These are phyloP conservation scores for Punctularia strigosozonata DNA, from an alignment of 768 basidiomycete species.

Conservation along the genomic window DNA sequence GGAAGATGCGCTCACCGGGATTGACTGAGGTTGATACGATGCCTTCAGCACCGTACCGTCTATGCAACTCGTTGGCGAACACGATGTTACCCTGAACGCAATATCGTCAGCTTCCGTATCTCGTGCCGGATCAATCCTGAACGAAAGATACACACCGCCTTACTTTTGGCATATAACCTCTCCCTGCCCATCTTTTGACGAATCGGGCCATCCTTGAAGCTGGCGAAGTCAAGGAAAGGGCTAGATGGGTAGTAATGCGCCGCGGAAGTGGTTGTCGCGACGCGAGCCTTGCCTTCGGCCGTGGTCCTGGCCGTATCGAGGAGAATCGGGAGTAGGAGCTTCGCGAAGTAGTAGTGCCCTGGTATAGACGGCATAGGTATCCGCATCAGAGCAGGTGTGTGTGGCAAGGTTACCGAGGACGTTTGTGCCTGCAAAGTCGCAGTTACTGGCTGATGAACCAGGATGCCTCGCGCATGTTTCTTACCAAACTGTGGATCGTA, in stretches of 20 bases:
- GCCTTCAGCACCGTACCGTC: conserved; percentile 27
- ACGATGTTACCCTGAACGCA: conserved; percentile 26
- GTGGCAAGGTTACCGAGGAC: conserved; percentile 3
- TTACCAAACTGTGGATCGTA: conserved; percentile 17
- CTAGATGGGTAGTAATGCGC: conserved; percentile 11
- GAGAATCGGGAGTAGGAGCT: conserved; percentile 30
- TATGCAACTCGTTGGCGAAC: conserved; percentile 24
- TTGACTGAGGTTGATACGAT: conserved; percentile 25
- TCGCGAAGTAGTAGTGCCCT: conserved; percentile 34
- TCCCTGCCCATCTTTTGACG: conserved; percentile 12
- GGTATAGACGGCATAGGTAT: background rate
- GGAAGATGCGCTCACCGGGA: conserved; percentile 16
- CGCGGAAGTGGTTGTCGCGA: conserved; percentile 29
- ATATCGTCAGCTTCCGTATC: conserved; percentile 10
- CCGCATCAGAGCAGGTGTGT: background rate
- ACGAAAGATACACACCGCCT: conserved; percentile 1
- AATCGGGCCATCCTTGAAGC: conserved; percentile 26
- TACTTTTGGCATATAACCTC: conserved; percentile 6
- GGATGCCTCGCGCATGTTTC: too few species aligned
- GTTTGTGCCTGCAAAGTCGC: too few species aligned
- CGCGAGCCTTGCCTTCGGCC: conserved; percentile 23
- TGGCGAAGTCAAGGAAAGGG: conserved; percentile 24
- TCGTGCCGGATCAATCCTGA: background rate
- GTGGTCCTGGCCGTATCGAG: conserved; percentile 21
- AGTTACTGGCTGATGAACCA: too few species aligned